Percentiles rank a stretch among this genome's conserved stretches.
These are phyloP conservation scores for Coniochaeta ligniaria DNA, from an alignment of 2,329 filamentous ascomycete genomes.

Conservation along the genomic window DNA sequence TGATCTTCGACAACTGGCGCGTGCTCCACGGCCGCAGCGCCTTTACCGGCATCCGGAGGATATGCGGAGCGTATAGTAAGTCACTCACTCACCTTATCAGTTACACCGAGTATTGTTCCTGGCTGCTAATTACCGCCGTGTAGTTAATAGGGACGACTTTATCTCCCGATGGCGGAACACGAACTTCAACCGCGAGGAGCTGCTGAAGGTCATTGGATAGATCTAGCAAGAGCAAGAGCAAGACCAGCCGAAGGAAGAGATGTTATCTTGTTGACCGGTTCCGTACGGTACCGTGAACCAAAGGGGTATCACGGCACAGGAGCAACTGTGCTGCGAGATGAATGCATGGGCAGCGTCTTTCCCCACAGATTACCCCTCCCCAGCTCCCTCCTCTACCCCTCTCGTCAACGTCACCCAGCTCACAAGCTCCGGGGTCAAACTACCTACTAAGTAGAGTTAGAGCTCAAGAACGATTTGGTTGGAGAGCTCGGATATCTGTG, in stretches of 20 bases:
- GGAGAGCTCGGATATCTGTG: too few relatives aligned
- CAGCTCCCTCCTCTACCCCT: not conserved
- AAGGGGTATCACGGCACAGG: not conserved
- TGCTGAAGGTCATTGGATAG: slow-evolving; percentile 27
- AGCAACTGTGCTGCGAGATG: not conserved
- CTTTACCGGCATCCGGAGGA: slow-evolving; percentile 77
- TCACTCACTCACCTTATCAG: slow-evolving; percentile 15
- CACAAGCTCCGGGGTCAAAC: too few relatives aligned
- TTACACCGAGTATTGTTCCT: not conserved
- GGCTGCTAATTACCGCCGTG: slow-evolving; percentile 7
- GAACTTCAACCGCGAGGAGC: slow-evolving; percentile 47
- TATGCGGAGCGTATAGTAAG: slow-evolving; percentile 88
- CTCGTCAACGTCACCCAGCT: not conserved
- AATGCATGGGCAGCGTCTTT: too few relatives aligned
- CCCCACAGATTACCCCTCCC: not conserved
- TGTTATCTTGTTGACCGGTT: not conserved
- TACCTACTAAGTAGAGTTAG: too few relatives aligned
- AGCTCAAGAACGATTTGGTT: not conserved
- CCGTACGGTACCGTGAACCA: not conserved
- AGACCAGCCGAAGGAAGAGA: not conserved
- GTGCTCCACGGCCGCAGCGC: slow-evolving; percentile 79
- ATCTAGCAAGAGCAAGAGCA: not conserved
- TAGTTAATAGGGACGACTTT: slow-evolving; percentile 76
- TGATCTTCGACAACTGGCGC: slow-evolving; percentile 95
- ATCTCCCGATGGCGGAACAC: slow-evolving; percentile 68